A percentile compares a stretch with the other conserved stretches of the same genome.
These are phyloP conservation scores for Naganishia cerealis DNA, from an alignment of 1,284 basidiomycete genomes.

Conservation along the genomic window DNA sequence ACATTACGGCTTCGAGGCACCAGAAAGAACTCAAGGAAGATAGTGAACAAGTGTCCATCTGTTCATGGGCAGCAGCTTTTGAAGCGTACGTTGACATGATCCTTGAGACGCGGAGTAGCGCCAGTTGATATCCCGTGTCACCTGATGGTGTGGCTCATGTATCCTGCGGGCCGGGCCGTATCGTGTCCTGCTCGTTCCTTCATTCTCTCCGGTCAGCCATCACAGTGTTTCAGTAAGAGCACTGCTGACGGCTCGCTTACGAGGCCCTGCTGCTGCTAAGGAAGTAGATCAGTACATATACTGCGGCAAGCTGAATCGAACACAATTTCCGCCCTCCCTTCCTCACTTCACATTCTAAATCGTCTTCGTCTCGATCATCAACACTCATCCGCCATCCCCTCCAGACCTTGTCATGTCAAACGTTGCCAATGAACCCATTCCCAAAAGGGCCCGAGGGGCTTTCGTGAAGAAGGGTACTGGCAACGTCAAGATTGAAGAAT, in stretches of 20 bases:
- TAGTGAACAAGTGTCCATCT: too few relatives aligned
- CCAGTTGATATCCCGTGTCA: conserved; percentile 1
- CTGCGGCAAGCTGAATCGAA: not conserved
- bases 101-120: not conserved
- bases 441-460: conserved; percentile 24
- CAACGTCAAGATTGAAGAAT: conserved; percentile 42
- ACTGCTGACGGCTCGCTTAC: not conserved
- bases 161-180: not conserved
- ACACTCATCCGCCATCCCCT: not conserved
- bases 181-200: too few relatives aligned
- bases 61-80: too few relatives aligned
- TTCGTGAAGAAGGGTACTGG: conserved; percentile 35
- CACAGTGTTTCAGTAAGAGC: too few relatives aligned
- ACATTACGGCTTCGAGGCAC: too few relatives aligned
- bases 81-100: too few relatives aligned
- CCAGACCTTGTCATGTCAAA: conserved; percentile 9
- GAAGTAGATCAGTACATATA: conserved; percentile 2
- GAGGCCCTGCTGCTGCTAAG: not conserved
- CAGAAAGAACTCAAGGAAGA: too few relatives aligned
- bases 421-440: conserved; percentile 15
- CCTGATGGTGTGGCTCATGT: not conserved
- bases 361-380: not conserved
- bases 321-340: not conserved
- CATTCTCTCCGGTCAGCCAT: not conserved
- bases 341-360: not conserved